phyloP scores from a whole-genome alignment of 495 filamentous ascomycete genomes.

The Lasiosphaeria hispida region DNA sequence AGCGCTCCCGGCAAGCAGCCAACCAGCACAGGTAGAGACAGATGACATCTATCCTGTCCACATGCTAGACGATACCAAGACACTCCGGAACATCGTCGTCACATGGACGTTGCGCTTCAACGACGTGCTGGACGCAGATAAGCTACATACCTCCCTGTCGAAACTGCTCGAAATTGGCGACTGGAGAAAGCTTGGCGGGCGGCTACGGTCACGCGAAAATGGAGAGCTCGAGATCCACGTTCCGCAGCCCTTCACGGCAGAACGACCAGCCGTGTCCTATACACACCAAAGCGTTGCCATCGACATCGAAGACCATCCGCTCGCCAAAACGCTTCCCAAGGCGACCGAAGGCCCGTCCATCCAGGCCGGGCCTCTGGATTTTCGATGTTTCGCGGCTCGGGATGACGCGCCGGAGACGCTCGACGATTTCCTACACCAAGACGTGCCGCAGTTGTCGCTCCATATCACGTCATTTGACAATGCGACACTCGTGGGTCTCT shows the following conservation, averaged over 20 bases:
- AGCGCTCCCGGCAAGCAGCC: neutral
- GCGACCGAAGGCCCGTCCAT: conserved; percentile 31
- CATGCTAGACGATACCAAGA: conserved; percentile 31
- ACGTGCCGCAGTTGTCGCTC: conserved; percentile 45
- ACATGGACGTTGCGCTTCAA: conserved; percentile 42
- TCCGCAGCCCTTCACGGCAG: conserved; percentile 36
- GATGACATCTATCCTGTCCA: conserved; percentile 37
- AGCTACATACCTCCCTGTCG: conserved; percentile 37
- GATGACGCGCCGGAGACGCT: conserved; percentile 29
- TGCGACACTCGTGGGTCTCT: conserved; percentile 45
- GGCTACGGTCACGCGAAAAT: conserved; percentile 36
- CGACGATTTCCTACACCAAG: conserved; percentile 40
- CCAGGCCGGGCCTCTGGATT: conserved; percentile 29
- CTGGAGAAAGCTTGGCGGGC: conserved; percentile 48
- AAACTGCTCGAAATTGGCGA: conserved; percentile 35
- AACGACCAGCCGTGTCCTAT: conserved; percentile 39
- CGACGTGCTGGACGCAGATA: conserved; percentile 45
- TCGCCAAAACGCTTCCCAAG: conserved; percentile 29
- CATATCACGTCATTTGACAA: conserved; percentile 50
- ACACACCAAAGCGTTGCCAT: conserved; percentile 31
- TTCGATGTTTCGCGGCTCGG: conserved; percentile 21
- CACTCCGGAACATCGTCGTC: conserved; percentile 28
- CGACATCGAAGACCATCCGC: conserved; percentile 34
- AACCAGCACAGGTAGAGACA: neutral
- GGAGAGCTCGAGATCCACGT: conserved; percentile 47